Evolutionary conservation across 371 early-diverging fungal genomes (phyloP), one percentile per base, ranked within the genome.

Genomic region (Chytridium lagenaria): DNA sequence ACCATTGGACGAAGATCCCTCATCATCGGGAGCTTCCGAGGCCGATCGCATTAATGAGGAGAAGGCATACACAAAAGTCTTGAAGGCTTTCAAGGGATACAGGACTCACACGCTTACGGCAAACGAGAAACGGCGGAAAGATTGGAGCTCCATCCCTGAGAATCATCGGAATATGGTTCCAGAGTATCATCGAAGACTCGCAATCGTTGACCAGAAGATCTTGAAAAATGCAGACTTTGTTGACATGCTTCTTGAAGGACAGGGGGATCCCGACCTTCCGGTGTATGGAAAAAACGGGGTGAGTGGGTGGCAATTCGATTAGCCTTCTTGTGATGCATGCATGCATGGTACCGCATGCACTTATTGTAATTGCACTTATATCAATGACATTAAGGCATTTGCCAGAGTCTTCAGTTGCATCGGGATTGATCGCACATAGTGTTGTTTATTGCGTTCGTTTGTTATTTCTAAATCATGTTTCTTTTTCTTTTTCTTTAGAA

Each of bases 41-140:
- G 66, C 15, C 2, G 66, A 66, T 28, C 66, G 49, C 44, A 22
- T 66, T 5, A 66, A 44, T 52, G 86, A 86, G 37, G 65, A 77
- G 23, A 59, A 80, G 39, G 89, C 88, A 69, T 86, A 90, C 67
- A 80, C 83, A 30, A 90, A 90, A 51, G 90, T 92, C 19, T 75
- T 93, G 64, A 85, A 87, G 36, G 90, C 93, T 0, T 92, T 92
- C 71, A 80, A 88, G 49, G 84, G 86, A 59, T 95, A 95, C 82
- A 88, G 87, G 71, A 72, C 83, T 16, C 89, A 90, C 73, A 81
- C 91, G 0, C 83, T 92, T 28, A 86, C 87, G 33, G 82, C 86
- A 16, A 89, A 91, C 75, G 89, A 92, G 66, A 90, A 92, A 52
- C 87, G 92, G 44, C 83, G 92, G 70, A 87, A 86, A 34, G 90